A percentile compares a stretch with the other conserved stretches of the same genome.
Evolutionary conservation across 148 eudicot genomes (phyloP).

Genomic region (Diospyros kaki): DNA sequence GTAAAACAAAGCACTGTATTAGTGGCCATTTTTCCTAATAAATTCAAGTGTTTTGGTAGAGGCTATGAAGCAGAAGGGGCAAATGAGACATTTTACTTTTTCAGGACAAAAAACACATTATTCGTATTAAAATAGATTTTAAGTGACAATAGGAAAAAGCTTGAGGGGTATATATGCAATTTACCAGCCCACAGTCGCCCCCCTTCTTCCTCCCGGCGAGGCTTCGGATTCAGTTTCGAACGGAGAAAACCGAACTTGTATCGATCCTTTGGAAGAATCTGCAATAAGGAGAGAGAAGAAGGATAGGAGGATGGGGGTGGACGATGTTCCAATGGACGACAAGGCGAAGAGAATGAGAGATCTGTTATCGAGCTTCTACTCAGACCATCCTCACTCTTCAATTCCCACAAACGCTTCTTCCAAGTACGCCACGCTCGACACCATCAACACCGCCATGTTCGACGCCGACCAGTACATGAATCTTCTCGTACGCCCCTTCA

Average conservation of each 20-base stretch:
- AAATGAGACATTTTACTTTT: too few species aligned
- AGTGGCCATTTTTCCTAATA: too few species aligned
- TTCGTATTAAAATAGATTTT: too few species aligned
- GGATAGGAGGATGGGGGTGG: constrained; percentile 34
- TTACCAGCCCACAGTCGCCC: too few species aligned
- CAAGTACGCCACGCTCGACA: constrained; percentile 76
- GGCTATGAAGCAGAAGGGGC: too few species aligned
- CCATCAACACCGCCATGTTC: constrained; percentile 84
- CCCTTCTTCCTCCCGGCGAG: too few species aligned
- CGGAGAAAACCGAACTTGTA: not conserved
- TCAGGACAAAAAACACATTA: too few species aligned
- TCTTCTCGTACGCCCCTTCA: constrained; percentile 51
- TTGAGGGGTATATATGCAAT: too few species aligned
- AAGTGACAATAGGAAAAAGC: too few species aligned
- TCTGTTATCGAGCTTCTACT: constrained; percentile 89
- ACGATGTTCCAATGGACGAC: constrained; percentile 64
- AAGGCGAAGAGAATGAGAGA: constrained; percentile 97
- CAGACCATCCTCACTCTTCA: constrained; percentile 54
- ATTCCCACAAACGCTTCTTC: constrained; percentile 45
- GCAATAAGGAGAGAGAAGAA: not conserved
- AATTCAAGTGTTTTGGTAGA: too few species aligned
- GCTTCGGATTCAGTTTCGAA: too few species aligned
- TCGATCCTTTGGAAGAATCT: not conserved
- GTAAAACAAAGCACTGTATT: too few species aligned
- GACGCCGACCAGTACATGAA: constrained; percentile 92